Evolutionary conservation across 164 flowering plant species (phyloP), one percentile per base, ranked within the genome.

Genomic region (Dillenia suffruticosa): DNA sequence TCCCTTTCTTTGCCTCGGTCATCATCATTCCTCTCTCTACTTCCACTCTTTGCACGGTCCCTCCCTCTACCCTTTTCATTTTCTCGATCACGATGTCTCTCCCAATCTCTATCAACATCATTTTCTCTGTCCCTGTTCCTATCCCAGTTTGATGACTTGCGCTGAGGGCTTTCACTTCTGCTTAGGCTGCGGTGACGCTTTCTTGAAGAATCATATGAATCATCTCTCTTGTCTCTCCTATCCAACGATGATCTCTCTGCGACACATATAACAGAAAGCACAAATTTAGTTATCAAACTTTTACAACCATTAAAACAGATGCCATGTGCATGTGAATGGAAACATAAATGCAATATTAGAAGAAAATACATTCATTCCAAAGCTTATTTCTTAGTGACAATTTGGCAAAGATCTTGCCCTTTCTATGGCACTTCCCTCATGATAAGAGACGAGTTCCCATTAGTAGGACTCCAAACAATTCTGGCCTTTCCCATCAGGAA

Each of bases 111-210:
- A 56, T 79, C 89, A 9, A 53, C 57, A 51, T 76, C 83, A 62
- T 62, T 73, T 44, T 79, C 88, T 65, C 80, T 82, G 3, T 84
- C 84, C 66, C 80, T 76, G 54, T 78, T 84, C 66, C 80, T 76
- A 52, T 78, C 86, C 59, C 78, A 78, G 68, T 49, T 66, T 46
- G 81, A 74, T 63, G 78, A 78, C 76, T 77, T 90, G 60, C 80
- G 70, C 22, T 63, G 85, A 24, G 97, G 97, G 70, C 98, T 93
- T 17, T 61, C 71, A 60, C 91, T 88, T 65, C 68, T 63, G 71
- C 96, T 90, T 53, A 49, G 74, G 62, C 92, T 87, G 14, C 90
- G 85, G 59, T 74, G 83, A 32, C 95, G 83, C 74, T 90, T 93
- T 72, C 84, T 82, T 49, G 88, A 79, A 53, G 80, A 69, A 1